These are phyloP conservation scores for Halteria grandinella DNA, from an alignment of 73 alveolate species.

Conservation along the genomic window DNA sequence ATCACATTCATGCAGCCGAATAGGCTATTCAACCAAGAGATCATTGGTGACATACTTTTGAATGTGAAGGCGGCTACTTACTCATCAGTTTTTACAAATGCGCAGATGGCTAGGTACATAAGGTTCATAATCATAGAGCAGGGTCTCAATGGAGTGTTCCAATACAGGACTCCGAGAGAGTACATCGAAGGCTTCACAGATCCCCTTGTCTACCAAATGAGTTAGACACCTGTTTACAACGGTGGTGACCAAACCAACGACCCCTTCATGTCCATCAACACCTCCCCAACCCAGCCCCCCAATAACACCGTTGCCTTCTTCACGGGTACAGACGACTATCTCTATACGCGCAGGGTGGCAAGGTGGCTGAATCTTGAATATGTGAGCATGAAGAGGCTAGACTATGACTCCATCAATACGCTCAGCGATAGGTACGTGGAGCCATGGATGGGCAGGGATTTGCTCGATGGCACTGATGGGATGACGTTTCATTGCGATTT, in stretches of 20 bases:
- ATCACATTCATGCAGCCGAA: constrained; percentile 1
- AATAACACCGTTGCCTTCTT: constrained; percentile 52
- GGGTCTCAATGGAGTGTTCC: constrained; percentile 57
- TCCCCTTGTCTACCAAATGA: constrained; percentile 6
- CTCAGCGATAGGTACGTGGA: constrained; percentile 1
- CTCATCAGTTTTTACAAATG: constrained; percentile 11
- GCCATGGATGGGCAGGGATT: constrained; percentile 1
- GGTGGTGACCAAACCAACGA: constrained; percentile 66
- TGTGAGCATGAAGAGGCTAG: constrained; percentile 13
- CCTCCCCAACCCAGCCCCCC: constrained; percentile 25
- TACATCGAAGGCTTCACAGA: constrained; percentile 63
- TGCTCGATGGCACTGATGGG: constrained; percentile 64
- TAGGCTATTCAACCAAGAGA: constrained; percentile 47
- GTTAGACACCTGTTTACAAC: constrained; percentile 33
- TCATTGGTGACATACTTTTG: constrained; percentile 52
- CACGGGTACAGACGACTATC: constrained; percentile 57
- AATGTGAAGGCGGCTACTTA: neutral
- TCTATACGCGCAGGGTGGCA: constrained; percentile 4
- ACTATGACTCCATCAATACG: neutral
- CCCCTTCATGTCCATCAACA: constrained; percentile 46
- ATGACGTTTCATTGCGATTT: constrained; percentile 42
- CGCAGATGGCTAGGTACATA: constrained; percentile 15
- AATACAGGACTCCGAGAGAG: constrained; percentile 53
- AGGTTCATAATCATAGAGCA: constrained; percentile 40
- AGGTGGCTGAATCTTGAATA: constrained; percentile 18